Evolutionary conservation across 352 stramenopile genomes (phyloP).

Genomic region (Peronospora destructor): DNA sequence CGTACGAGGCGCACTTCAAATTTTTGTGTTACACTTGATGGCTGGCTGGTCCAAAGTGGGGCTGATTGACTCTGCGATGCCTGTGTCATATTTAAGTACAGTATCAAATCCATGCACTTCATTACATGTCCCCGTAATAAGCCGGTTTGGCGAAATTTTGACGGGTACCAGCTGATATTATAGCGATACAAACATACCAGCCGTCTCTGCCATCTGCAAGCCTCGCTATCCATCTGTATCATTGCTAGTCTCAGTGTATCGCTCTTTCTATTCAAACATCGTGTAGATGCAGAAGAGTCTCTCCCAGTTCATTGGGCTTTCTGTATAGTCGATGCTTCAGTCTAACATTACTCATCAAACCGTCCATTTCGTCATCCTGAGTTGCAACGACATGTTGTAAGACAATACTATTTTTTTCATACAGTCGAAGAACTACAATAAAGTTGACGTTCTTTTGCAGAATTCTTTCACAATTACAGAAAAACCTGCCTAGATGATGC

Average conservation of each 20-base stretch:
- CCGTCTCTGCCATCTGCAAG: not conserved
- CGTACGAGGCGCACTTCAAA: too few species aligned
- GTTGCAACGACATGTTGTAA: too few species aligned
- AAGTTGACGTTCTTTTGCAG: too few species aligned
- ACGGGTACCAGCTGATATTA: not conserved
- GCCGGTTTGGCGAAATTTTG: not conserved
- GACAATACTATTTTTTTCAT: not conserved
- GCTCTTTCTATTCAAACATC: not conserved
- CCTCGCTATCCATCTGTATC: conserved; percentile 11
- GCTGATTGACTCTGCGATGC: too few species aligned
- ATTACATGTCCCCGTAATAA: not conserved
- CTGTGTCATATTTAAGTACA: too few species aligned
- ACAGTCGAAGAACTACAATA: too few species aligned
- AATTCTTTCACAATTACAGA: too few species aligned
- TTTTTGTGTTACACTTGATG: too few species aligned
- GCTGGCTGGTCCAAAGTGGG: too few species aligned
- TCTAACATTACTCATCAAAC: not conserved
- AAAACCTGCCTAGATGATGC: conserved; percentile 28
- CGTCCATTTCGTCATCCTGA: not conserved
- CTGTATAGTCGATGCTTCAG: too few species aligned
- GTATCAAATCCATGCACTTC: too few species aligned
- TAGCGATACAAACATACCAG: not conserved
- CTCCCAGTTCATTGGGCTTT: conserved; percentile 9
- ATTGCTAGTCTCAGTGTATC: not conserved
- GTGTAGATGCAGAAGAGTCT: not conserved